Evolutionary conservation across 768 basidiomycete species (phyloP), one percentile per base, ranked within the genome.

Genomic region (Agrocybe praecox): DNA sequence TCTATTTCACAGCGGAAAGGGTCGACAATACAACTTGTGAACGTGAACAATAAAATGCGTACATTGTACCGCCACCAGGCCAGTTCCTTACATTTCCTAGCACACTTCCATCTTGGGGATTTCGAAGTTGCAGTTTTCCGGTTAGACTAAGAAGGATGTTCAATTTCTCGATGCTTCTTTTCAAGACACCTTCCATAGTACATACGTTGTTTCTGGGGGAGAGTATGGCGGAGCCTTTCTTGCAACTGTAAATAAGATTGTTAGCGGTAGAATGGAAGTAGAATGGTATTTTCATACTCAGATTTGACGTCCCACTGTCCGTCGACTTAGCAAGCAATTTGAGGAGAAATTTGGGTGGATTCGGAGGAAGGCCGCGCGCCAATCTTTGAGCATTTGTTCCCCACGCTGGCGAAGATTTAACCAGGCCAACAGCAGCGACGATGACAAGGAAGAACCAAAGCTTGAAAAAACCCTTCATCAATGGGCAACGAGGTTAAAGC

Each of bases 301-400:
- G 26, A 29, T 29, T 9, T 29, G 26, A 23, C n/a, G 32, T 49
- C 2, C 51, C 29, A 26, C 24, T 22, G 9, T 46, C 40, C 19
- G 22, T 26, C 14, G 11, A 33, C 32, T 42, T 36, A 2, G 23
- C 21, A 32, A 48, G 29, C 22, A 34, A 24, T 17, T 53, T 40
- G 19, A 44, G 48, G 33, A 61, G 46, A 40, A 59, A 62, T 49
- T 55, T 61, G 23, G 63, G 76, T 10, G 72, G 73, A 23, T 70
- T 66, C 2, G 76, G 75, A 29, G 76, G 74, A n/a, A 80, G 69
- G 10, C 79, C 79, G 47, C 76, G 73, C 32, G 79, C 78, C 55
- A 81, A 62, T 43, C 80, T 72, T 56, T 79, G 71, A 18, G 67
- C 76, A 58, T 80, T 80, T 11, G 78, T 77, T 59, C 72, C 73